phyloP scores from a whole-genome alignment of 2,329 filamentous ascomycete species.

The Corniculantispora saksenae region DNA sequence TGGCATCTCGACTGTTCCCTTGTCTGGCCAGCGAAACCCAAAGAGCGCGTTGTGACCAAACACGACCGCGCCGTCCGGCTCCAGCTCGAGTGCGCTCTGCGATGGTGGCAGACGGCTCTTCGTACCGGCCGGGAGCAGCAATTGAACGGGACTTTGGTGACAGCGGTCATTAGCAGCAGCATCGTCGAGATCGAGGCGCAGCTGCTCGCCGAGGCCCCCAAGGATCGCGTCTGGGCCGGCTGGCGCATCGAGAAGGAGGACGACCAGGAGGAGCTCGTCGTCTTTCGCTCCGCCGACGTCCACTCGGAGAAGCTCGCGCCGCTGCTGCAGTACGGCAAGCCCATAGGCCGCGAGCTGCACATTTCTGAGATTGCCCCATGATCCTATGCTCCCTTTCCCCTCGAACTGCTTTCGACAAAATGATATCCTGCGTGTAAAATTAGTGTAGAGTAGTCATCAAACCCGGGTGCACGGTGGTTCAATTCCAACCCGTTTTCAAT shows the following conservation, averaged over 20 bases:
- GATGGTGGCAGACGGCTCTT: too few species aligned
- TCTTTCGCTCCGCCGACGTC: conserved; percentile 41
- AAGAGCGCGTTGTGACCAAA: too few species aligned
- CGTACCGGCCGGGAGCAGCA: too few species aligned
- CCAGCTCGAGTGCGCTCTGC: too few species aligned
- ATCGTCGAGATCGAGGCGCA: conserved; percentile 32
- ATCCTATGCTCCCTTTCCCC: neutral
- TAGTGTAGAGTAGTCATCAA: neutral
- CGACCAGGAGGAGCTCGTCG: conserved; percentile 38
- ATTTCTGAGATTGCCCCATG: conserved; percentile 8
- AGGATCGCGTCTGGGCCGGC: conserved; percentile 37
- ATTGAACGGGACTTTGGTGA: too few species aligned
- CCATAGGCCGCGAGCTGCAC: conserved; percentile 1
- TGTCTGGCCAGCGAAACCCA: too few species aligned
- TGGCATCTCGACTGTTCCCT: too few species aligned
- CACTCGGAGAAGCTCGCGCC: conserved; percentile 34
- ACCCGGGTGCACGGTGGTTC: neutral
- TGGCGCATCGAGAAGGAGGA: conserved; percentile 44
- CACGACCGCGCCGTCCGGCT: too few species aligned
- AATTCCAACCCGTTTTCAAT: neutral
- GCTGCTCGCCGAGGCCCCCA: conserved; percentile 32
- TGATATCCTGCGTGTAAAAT: neutral
- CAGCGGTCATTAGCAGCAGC: too few species aligned
- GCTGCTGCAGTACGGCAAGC: conserved; percentile 21
- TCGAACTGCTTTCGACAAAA: neutral